Base-by-base conservation (phyloP, 371 early-diverging fungal species). In the Blakeslea trispora region DNA sequence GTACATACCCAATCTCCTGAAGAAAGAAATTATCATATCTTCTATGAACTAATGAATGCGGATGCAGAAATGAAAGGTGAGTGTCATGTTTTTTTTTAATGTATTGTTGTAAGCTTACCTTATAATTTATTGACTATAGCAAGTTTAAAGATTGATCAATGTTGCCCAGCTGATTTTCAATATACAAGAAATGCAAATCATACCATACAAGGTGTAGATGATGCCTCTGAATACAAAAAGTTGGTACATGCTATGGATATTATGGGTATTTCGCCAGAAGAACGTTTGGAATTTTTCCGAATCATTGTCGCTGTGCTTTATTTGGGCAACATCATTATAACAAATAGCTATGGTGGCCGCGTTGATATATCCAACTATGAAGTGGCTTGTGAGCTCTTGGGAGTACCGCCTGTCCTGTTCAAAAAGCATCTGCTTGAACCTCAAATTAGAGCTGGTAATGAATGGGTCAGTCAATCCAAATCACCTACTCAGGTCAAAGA, bases 21-120 rank as follows among this genome's bases (percentile, higher is more conserved):
- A 51, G 99, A 99, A 75, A 83, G 99, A 54, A 99, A 95, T 77
- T 99, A 96, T 68, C 99, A 99, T 68, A 87, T 99, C 40, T 99
- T 99, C 71, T 99, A 99, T 77, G 97, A 99, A 75, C 69, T 99
- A 7, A 67, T 99, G 66, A 91, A 86, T 66, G 95, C 95, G 11
- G 92, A 93, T 14, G 66, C 85, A 9, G 61, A 77, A 8, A 54
- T 87, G 35, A 90, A 89, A 61, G 64, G 75, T 77, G 67, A 58
- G 45, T n/a, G n/a, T n/a, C n/a, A n/a, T n/a, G n/a, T n/a, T n/a
- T n/a, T n/a, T n/a, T n/a, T n/a, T n/a, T n/a, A n/a, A n/a, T n/a
- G n/a, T n/a, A n/a, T n/a, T n/a, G n/a, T n/a, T n/a, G n/a, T n/a
- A n/a, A n/a, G n/a, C n/a, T n/a, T n/a, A n/a, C n/a, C n/a, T n/a